A percentile compares a stretch with the other conserved stretches of the same genome.
phyloP scores from a whole-genome alignment of 1,284 basidiomycete species.

The Retiboletus flavoniger region DNA sequence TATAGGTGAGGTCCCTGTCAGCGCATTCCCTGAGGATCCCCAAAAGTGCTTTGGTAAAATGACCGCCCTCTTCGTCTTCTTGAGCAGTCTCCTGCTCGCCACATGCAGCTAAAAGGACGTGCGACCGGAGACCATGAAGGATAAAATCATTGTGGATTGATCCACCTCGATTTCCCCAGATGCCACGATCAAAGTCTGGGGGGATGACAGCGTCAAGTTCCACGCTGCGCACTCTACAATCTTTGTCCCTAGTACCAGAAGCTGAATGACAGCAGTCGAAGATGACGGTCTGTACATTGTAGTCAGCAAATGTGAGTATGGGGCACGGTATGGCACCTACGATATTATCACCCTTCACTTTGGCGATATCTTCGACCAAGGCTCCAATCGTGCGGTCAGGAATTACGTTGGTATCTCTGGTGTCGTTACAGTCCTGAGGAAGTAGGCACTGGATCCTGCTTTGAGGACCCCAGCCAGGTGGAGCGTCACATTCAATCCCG shows the following conservation, averaged over 20 bases:
- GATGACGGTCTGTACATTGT: slow-evolving; percentile 41
- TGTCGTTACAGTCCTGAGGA: slow-evolving; percentile 48
- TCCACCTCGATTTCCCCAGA: slow-evolving; percentile 11
- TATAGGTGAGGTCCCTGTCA: slow-evolving; percentile 13
- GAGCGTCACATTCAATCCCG: slow-evolving; percentile 50
- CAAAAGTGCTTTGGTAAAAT: slow-evolving; percentile 19
- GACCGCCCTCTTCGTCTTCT: slow-evolving; percentile 8
- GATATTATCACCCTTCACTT: slow-evolving; percentile 59
- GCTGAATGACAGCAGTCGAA: slow-evolving; percentile 59
- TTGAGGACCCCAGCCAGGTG: slow-evolving; percentile 45
- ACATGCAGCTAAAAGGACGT: slow-evolving; percentile 55
- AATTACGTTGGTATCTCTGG: slow-evolving; percentile 37
- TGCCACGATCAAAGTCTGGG: slow-evolving; percentile 38
- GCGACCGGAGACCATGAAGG: slow-evolving; percentile 37
- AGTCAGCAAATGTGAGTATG: neutral
- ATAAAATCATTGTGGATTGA: neutral
- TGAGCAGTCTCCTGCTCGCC: slow-evolving; percentile 39
- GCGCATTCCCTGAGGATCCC: slow-evolving; percentile 1
- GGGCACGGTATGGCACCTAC: neutral
- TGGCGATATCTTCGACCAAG: slow-evolving; percentile 50
- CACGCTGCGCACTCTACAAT: slow-evolving; percentile 39
- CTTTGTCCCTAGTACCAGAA: slow-evolving; percentile 37
- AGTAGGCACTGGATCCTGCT: slow-evolving; percentile 53
- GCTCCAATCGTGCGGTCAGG: slow-evolving; percentile 54
- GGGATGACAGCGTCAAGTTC: slow-evolving; percentile 46